Conservation (phyloP, 805 yeast genomes). For the Candida nitratophila region DNA sequence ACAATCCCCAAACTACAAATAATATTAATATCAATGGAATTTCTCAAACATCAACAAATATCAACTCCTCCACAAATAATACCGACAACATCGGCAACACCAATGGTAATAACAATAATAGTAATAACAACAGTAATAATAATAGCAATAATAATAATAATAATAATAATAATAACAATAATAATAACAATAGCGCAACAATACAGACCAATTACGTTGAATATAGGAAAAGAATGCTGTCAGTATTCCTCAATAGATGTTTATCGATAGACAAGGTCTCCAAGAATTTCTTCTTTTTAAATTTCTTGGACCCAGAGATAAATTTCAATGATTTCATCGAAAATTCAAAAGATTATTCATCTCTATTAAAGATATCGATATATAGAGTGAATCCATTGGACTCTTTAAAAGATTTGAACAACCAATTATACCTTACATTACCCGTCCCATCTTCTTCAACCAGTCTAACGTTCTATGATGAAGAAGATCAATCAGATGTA, state of each 20-base stretch:
- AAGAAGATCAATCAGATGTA: constrained; percentile 9
- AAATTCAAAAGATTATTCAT: constrained; percentile 44
- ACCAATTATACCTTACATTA: constrained; percentile 47
- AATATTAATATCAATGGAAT: too few relatives aligned
- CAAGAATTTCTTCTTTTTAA: constrained; percentile 55
- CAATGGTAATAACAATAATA: not conserved
- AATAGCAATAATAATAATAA: constrained; percentile 1
- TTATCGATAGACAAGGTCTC: constrained; percentile 47
- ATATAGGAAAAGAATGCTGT: constrained; percentile 67
- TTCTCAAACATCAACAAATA: too few relatives aligned
- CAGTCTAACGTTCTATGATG: constrained; percentile 10
- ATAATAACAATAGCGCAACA: constrained; percentile 1
- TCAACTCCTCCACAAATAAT: not conserved
- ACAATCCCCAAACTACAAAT: too few relatives aligned
- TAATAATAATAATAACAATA: constrained; percentile 3
- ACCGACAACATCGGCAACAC: not conserved
- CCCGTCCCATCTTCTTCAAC: constrained; percentile 45
- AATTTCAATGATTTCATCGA: constrained; percentile 63
- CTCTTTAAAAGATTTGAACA: constrained; percentile 48
- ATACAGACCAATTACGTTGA: constrained; percentile 27
- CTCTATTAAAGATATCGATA: constrained; percentile 41
- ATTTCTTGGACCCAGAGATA: constrained; percentile 80
- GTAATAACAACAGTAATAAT: not conserved
- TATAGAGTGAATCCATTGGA: constrained; percentile 56
- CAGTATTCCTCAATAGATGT: constrained; percentile 76